phyloP scores from a whole-genome alignment of 495 filamentous ascomycete genomes.

The Neurospora sp. region DNA sequence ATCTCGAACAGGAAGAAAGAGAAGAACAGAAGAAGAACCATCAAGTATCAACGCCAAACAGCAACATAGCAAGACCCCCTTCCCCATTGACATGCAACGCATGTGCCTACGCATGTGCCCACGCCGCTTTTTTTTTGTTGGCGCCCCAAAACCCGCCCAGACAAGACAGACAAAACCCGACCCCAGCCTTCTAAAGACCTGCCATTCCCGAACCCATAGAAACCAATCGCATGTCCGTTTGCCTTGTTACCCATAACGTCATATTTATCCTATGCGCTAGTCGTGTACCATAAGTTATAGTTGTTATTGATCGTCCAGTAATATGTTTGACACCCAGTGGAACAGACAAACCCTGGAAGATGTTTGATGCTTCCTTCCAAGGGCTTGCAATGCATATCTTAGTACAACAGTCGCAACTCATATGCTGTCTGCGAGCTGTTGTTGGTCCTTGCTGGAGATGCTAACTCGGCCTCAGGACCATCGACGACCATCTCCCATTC shows the following conservation, averaged over 20 bases:
- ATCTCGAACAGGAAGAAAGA: conserved; percentile 11
- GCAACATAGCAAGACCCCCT: conserved; percentile 1
- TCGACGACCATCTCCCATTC: conserved; percentile 47
- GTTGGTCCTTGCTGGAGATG: conserved; percentile 23
- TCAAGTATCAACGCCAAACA: conserved; percentile 10
- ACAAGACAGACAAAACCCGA: not conserved
- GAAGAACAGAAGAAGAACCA: not conserved
- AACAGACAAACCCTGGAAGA: not conserved
- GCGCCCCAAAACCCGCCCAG: not conserved
- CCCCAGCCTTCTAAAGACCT: not conserved
- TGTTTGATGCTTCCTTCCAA: not conserved
- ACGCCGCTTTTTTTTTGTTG: not conserved
- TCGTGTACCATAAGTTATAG: not conserved
- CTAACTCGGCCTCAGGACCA: conserved; percentile 27
- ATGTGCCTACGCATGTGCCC: not conserved
- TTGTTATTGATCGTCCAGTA: not conserved
- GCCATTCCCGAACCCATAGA: not conserved
- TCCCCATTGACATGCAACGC: not conserved
- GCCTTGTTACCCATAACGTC: not conserved
- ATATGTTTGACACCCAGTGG: not conserved
- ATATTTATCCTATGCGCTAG: not conserved
- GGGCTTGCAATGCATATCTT: conserved; percentile 4
- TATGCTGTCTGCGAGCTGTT: conserved; percentile 18
- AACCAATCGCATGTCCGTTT: not conserved
- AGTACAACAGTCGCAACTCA: conserved; percentile 41